Evolutionary conservation across 345 rosid species (phyloP).

Genomic region (Geranium brycei): DNA sequence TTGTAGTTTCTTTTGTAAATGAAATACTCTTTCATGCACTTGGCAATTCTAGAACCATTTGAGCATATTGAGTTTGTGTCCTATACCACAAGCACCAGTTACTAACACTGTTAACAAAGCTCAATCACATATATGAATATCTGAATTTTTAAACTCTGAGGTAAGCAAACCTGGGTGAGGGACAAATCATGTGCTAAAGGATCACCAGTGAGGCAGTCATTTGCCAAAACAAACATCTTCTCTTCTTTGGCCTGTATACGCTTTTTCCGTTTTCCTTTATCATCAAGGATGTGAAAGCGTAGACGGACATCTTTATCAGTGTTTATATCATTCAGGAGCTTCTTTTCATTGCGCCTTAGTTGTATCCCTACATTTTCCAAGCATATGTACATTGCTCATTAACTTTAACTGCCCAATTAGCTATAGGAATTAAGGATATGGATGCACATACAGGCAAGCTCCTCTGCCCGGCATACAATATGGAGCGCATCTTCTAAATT

Average conservation of each 20-base stretch:
- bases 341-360: constrained; percentile 93
- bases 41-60: constrained; percentile 73
- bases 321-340: constrained; percentile 76
- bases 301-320: constrained; percentile 71
- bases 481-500: constrained; percentile 70
- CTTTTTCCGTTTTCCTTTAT: constrained; percentile 75
- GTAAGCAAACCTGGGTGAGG: constrained; percentile 59
- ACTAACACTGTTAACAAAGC: constrained; percentile 14
- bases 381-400: background rate
- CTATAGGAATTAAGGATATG: background rate
- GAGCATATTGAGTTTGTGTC: constrained; percentile 75
- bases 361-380: constrained; percentile 78
- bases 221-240: constrained; percentile 75
- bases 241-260: constrained; percentile 91
- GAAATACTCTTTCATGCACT: constrained; percentile 93
- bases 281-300: constrained; percentile 70
- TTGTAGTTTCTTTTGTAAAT: constrained; percentile 63
- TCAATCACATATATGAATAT: constrained; percentile 4
- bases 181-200: constrained; percentile 83
- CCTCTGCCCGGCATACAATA: constrained; percentile 70
- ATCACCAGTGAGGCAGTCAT: constrained; percentile 94
- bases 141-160: background rate
- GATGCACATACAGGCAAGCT: constrained; percentile 68
- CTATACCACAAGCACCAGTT: constrained; percentile 28
- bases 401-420: constrained; percentile 2